phyloP scores from a whole-genome alignment of 441 rosid genomes.

The Euphorbia corollata region DNA sequence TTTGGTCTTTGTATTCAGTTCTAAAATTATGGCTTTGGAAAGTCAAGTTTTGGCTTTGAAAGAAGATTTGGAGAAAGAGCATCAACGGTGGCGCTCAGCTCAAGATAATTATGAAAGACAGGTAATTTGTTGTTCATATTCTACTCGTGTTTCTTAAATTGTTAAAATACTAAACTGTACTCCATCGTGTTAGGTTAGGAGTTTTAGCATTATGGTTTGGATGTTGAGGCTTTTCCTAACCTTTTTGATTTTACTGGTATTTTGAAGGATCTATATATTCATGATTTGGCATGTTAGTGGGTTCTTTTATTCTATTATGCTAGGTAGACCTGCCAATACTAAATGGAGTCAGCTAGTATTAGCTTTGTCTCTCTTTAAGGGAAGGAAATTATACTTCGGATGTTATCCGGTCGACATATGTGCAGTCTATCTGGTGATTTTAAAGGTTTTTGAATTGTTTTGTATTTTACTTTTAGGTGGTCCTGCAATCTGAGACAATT shows the following conservation, averaged over 20 bases:
- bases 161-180: neutral
- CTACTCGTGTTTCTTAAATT: neutral
- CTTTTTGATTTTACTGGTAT: neutral
- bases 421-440: slow-evolving; percentile 1
- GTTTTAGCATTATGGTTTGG: neutral
- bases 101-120: slow-evolving; percentile 95
- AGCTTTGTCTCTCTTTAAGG: too few species aligned
- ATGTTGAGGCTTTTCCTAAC: neutral
- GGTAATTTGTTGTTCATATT: slow-evolving; percentile 33
- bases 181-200: neutral
- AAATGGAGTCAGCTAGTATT: neutral
- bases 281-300: neutral
- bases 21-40: slow-evolving; percentile 63
- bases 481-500: slow-evolving; percentile 91
- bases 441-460: slow-evolving; percentile 8
- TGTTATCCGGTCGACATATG: neutral
- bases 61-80: slow-evolving; percentile 67
- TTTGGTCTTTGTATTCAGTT: slow-evolving; percentile 40
- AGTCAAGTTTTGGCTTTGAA: slow-evolving; percentile 53
- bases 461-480: slow-evolving; percentile 45
- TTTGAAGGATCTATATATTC: neutral
- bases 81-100: slow-evolving; percentile 71
- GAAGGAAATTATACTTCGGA: neutral
- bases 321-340: neutral
- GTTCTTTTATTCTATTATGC: too few species aligned